Evolutionary conservation across 2,329 filamentous ascomycete species (phyloP).

Genomic region (Beauveria brongniartii): DNA sequence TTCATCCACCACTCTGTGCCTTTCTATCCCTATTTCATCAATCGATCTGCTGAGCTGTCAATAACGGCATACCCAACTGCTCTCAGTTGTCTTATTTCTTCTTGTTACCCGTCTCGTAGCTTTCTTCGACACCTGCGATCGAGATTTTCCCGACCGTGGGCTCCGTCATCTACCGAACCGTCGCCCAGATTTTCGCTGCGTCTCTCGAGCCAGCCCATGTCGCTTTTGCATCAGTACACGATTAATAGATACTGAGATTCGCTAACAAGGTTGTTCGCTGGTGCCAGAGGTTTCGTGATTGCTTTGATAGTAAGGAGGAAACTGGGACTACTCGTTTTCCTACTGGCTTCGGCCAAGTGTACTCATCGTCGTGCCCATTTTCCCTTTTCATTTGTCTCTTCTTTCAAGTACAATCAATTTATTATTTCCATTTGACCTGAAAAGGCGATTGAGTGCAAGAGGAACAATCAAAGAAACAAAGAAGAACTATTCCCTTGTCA

Average conservation of each 20-base stretch:
- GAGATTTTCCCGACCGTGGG: neutral
- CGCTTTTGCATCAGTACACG: neutral
- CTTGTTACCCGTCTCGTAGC: neutral
- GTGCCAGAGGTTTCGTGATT: slow-evolving; percentile 7
- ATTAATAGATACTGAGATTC: slow-evolving; percentile 9
- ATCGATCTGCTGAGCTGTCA: neutral
- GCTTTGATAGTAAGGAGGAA: slow-evolving; percentile 25
- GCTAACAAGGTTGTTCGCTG: slow-evolving; percentile 8
- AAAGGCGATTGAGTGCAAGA: slow-evolving; percentile 29
- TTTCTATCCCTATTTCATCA: neutral
- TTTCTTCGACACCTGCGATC: neutral
- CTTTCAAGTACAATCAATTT: slow-evolving; percentile 44
- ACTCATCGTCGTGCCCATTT: slow-evolving; percentile 29
- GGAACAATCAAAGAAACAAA: slow-evolving; percentile 24
- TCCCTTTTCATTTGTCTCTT: slow-evolving; percentile 26
- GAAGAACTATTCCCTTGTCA: slow-evolving; percentile 15
- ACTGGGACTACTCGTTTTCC: slow-evolving; percentile 24
- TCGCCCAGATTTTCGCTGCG: neutral
- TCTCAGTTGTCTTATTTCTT: too few species aligned
- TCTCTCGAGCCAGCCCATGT: neutral
- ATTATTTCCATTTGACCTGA: slow-evolving; percentile 36
- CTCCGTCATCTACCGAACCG: neutral
- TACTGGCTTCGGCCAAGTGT: slow-evolving; percentile 30
- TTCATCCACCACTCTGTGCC: neutral
- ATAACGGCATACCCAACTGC: neutral